A percentile compares a stretch with the other conserved stretches of the same genome.
Conservation (phyloP, 345 rosid genomes). For the Hypericum androsaemum region DNA sequence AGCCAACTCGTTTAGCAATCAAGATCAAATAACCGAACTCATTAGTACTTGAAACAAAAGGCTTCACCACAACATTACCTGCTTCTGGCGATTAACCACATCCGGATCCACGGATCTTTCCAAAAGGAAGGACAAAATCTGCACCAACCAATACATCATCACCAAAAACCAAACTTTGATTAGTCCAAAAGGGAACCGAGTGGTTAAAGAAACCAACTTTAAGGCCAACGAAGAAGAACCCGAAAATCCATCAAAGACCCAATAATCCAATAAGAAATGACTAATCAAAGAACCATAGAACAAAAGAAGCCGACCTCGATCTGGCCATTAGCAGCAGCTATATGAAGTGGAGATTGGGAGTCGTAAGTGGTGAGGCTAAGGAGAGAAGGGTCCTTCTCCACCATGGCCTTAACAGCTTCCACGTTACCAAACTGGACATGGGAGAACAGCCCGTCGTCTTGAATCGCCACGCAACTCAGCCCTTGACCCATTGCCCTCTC, state of each 20-base stretch:
- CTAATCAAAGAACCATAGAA: slow-evolving; percentile 7
- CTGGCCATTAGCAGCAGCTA: slow-evolving; percentile 97
- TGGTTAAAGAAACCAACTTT: background rate
- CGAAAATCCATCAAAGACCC: slow-evolving; percentile 1
- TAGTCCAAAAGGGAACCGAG: slow-evolving; percentile 1
- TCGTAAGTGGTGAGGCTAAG: slow-evolving; percentile 57
- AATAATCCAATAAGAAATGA: background rate
- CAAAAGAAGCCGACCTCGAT: slow-evolving; percentile 54
- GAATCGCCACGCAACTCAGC: slow-evolving; percentile 60
- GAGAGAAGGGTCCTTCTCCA: slow-evolving; percentile 48
- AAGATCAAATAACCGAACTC: background rate
- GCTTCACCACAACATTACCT: slow-evolving; percentile 32
- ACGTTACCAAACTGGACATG: slow-evolving; percentile 74
- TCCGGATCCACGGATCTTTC: slow-evolving; percentile 71
- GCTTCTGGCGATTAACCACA: slow-evolving; percentile 77
- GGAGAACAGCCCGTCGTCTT: slow-evolving; percentile 56
- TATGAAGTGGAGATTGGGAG: slow-evolving; percentile 79
- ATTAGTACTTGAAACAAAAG: too few relatives aligned
- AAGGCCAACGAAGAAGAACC: slow-evolving; percentile 2
- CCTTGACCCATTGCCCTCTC: slow-evolving; percentile 64
- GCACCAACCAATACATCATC: slow-evolving; percentile 11
- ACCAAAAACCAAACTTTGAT: slow-evolving; percentile 14
- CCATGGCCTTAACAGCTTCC: slow-evolving; percentile 34
- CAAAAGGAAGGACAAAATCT: slow-evolving; percentile 73
- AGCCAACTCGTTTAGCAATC: slow-evolving; percentile 6